Base-by-base conservation (phyloP, 2,329 filamentous ascomycete genomes). In the Hypoxylon sp. region DNA sequence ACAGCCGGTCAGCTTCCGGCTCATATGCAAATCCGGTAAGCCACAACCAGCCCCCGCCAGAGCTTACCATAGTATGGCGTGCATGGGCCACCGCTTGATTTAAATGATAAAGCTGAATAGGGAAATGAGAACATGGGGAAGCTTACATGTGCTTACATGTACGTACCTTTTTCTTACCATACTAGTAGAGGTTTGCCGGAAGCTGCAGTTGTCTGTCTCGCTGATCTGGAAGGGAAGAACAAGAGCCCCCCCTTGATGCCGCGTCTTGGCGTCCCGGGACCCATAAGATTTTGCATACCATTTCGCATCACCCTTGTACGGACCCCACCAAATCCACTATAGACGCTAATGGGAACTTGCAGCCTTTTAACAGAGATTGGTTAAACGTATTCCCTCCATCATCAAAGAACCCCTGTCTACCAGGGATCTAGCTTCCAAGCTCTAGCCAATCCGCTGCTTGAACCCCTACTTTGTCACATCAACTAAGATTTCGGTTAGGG, bases 281-380 rank as follows among this genome's bases (percentile, higher is more conserved):
- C 68, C 72, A 65, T 73, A 49, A 76, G 72, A 73, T 73, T 72
- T 71, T 71, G 61, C 64, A 73, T 71, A 19, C 38, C 38, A 43
- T 43, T 43, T 19, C n/a, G 38, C 17, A 9, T 11, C 9, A 21
- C 38, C 38, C 38, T 10, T 43, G 38, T 19, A 58, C 25, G 32
- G 66, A 67, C 69, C 58, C 63, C 63, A 68, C 50, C 2, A 32
- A 25, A 50, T 52, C 64, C 67, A 75, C 66, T 60, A 63, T 63
- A 45, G 48, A 69, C 74, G 69, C 74, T 75, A 76, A 70, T 69
- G 71, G 72, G 72, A 71, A 73, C 70, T 68, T 75, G 71, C 75
- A 75, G 74, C 72, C 64, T 68, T 64, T 70, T 69, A 67, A 69
- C 73, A 60, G 51, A 73, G 74, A 77, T 77, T 77, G 75, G 75